Conservation (phyloP, 441 rosid genomes). For the Populus trichocarpa region DNA sequence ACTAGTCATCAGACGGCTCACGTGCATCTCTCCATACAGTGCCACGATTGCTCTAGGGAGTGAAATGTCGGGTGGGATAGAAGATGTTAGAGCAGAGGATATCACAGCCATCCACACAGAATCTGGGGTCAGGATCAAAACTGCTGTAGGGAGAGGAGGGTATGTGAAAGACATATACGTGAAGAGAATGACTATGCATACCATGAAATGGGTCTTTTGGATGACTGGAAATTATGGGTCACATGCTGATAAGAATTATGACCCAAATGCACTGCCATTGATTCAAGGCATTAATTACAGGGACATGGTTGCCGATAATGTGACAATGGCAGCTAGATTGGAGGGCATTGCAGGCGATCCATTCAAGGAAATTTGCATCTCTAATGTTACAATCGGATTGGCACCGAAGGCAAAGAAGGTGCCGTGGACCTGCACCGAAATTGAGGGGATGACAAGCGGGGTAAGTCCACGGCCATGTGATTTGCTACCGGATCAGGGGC, state of each 20-base stretch:
- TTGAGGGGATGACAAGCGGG: constrained; percentile 46
- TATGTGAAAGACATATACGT: background rate
- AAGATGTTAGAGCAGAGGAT: constrained; percentile 64
- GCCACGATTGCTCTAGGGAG: constrained; percentile 54
- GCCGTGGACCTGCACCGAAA: constrained; percentile 60
- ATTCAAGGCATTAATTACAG: constrained; percentile 58
- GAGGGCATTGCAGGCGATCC: constrained; percentile 59
- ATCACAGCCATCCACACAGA: constrained; percentile 60
- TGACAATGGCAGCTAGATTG: constrained; percentile 51
- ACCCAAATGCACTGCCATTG: constrained; percentile 32
- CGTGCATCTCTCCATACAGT: constrained; percentile 79
- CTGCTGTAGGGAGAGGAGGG: background rate
- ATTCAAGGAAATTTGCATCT: constrained; percentile 67
- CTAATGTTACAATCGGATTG: constrained; percentile 55
- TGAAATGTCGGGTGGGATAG: constrained; percentile 54
- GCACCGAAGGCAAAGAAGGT: constrained; percentile 63
- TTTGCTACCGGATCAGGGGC: constrained; percentile 46
- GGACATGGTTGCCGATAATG: constrained; percentile 59
- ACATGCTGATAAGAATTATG: constrained; percentile 63
- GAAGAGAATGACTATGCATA: constrained; percentile 33
- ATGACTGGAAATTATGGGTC: constrained; percentile 51
- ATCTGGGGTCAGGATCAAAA: constrained; percentile 53
- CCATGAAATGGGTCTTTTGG: constrained; percentile 94
- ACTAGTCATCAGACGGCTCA: constrained; percentile 55
- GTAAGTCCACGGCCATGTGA: constrained; percentile 56